Base-by-base conservation (phyloP, 352 stramenopile genomes). In the Phytophthora fragariaefolia region DNA sequence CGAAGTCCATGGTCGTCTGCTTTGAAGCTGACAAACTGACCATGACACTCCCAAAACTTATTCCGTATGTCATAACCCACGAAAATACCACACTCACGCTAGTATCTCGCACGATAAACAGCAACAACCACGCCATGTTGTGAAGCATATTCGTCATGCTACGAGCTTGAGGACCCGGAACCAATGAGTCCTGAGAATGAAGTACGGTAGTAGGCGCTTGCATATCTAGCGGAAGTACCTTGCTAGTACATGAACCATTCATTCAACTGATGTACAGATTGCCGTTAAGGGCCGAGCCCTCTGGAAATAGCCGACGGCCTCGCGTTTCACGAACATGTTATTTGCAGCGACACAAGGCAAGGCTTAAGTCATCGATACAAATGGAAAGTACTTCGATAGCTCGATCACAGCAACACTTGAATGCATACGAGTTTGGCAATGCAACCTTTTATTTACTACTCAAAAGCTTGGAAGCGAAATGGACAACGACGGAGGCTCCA, bases 381-480 rank as follows among this genome's bases (percentile, higher is more conserved):
- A 12, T 36, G 30, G 6, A 12, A 36, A 36, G 12, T 36, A 12
- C 30, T 36, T 12, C 30, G 6, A 12, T 36, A 36, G 12, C 6
- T 23, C 47, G 28, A 9, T 45, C 10, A 32, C 27, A 45, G 45
- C 3, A 23, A 47, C 13, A 47, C 32, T 20, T 45, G 12, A 20
- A 12, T 9, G 17, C 30, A 36, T 12, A 22, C 18, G 36, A 34
- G 2, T 7, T 58, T 34, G 48, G 50, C 52, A 58, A 23, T 23
- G 22, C 18, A 58, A 64, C 40, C 32, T 53, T 69, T 68, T 66
- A 61, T 76, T 74, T 47, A 73, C 45, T 60, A 66, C 34, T 63
- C 52, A 56, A 72, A 76, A 58, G 28, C 28, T 64, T 49, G 55
- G 51, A 72, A 63, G 50, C 60, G 53, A 74, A 66, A 66, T 70